phyloP scores from a whole-genome alignment of 2,329 filamentous ascomycete species.

The Aureobasidium mangrovei region DNA sequence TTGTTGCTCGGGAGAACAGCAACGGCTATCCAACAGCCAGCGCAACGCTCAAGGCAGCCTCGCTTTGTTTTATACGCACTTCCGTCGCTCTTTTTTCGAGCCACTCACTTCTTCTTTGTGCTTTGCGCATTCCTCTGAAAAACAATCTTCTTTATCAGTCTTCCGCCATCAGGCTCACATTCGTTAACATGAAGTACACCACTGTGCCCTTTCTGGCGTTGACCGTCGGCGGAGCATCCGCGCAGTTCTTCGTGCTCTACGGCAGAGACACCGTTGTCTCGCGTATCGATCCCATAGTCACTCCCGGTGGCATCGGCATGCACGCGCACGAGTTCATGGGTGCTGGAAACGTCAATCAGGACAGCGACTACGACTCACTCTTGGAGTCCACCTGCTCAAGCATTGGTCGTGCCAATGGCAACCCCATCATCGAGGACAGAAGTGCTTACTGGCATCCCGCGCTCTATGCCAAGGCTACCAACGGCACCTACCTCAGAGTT shows the following conservation, averaged over 20 bases:
- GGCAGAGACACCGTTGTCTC: conserved; percentile 38
- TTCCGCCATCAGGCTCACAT: background rate
- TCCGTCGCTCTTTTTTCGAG: background rate
- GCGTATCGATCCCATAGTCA: conserved; percentile 59
- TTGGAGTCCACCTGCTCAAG: conserved; percentile 46
- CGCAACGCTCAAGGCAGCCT: conserved; percentile 5
- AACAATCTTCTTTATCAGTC: background rate
- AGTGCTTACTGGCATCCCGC: conserved; percentile 71
- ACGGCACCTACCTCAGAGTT: conserved; percentile 52
- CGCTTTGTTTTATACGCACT: background rate
- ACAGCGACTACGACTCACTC: conserved; percentile 53
- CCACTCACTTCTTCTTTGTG: background rate
- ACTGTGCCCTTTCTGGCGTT: background rate
- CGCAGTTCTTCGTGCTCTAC: conserved; percentile 24
- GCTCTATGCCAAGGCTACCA: conserved; percentile 57
- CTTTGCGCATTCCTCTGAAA: background rate
- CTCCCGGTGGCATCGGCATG: conserved; percentile 47
- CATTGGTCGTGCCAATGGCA: conserved; percentile 20
- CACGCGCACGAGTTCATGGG: conserved; percentile 66
- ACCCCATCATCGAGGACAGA: conserved; percentile 48
- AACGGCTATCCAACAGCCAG: conserved; percentile 7
- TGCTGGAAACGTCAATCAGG: conserved; percentile 56
- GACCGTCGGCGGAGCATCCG: conserved; percentile 7
- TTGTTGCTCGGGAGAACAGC: conserved; percentile 1
- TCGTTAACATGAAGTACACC: conserved; percentile 5